These are phyloP conservation scores for Polygonum maritimum DNA, from an alignment of 148 eudicot genomes.

Conservation along the genomic window DNA sequence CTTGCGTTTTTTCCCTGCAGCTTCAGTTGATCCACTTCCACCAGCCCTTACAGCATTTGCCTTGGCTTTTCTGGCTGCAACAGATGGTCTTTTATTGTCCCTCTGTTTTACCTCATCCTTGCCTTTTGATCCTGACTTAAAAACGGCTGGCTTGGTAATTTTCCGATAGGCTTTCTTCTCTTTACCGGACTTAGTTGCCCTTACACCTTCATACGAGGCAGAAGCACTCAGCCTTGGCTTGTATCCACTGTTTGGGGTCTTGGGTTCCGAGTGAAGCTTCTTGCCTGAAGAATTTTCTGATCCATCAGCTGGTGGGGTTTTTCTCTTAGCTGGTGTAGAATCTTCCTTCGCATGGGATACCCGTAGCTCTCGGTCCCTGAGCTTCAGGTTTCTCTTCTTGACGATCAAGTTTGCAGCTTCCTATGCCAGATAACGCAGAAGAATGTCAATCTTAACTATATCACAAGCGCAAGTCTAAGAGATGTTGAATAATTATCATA, in stretches of 20 bases:
- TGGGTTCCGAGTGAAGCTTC: constrained; percentile 25
- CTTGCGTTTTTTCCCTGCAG: constrained; percentile 63
- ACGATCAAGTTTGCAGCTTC: constrained; percentile 65
- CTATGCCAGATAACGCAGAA: constrained; percentile 25
- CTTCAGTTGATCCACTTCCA: constrained; percentile 19
- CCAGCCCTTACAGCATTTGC: constrained; percentile 31
- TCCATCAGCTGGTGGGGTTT: constrained; percentile 23
- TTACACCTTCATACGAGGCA: constrained; percentile 75
- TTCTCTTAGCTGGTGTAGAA: constrained; percentile 51
- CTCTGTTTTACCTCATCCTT: constrained; percentile 16
- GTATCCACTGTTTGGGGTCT: constrained; percentile 21
- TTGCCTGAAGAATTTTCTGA: constrained; percentile 25
- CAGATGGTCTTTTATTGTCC: constrained; percentile 64
- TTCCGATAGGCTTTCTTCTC: constrained; percentile 43
- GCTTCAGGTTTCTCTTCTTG: constrained; percentile 55
- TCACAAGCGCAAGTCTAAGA: background rate
- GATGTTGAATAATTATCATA: background rate
- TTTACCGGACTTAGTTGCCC: constrained; percentile 71
- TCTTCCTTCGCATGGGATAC: constrained; percentile 50
- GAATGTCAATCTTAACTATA: background rate
- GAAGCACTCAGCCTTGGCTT: constrained; percentile 21
- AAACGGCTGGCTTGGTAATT: constrained; percentile 14
- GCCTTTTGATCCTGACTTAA: constrained; percentile 23
- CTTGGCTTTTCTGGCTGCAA: constrained; percentile 72
- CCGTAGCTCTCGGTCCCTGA: constrained; percentile 78